A percentile compares a stretch with the other conserved stretches of the same genome.
phyloP scores from a whole-genome alignment of 2,329 filamentous ascomycete species.

The Neofusicoccum ribis region DNA sequence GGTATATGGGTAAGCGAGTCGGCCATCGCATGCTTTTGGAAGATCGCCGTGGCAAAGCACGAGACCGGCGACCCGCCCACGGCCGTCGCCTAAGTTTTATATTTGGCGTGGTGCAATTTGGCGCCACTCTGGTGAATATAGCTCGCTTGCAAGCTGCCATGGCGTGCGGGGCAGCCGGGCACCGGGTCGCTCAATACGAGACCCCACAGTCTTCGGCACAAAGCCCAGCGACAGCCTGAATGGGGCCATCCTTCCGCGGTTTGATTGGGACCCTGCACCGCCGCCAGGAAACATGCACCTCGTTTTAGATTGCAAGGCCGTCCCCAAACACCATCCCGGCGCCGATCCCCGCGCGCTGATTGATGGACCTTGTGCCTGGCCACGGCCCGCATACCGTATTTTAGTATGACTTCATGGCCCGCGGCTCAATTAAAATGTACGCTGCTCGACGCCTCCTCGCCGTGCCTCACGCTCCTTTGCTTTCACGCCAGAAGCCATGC shows the following conservation, averaged over 20 bases:
- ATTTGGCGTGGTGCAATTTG: conserved; percentile 7
- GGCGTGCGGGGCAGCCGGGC: background rate
- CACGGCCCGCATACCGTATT: conserved; percentile 10
- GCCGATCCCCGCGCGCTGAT: conserved; percentile 5
- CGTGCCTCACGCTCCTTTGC: background rate
- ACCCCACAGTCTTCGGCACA: conserved; percentile 8
- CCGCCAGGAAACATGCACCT: background rate
- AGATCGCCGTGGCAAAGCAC: background rate
- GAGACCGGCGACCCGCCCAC: background rate
- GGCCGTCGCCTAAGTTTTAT: background rate
- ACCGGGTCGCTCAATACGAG: background rate
- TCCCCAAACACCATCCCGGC: background rate
- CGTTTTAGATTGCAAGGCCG: background rate
- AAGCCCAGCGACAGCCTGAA: conserved; percentile 9
- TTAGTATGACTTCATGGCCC: conserved; percentile 8
- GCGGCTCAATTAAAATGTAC: background rate
- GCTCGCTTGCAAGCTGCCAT: background rate
- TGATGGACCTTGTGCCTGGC: conserved; percentile 13
- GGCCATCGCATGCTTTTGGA: background rate
- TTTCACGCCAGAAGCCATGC: background rate
- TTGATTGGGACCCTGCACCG: background rate
- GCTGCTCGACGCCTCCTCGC: background rate
- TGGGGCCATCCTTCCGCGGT: background rate
- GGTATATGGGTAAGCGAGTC: background rate
- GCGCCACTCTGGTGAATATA: conserved; percentile 6